Percentiles rank a stretch among this genome's conserved stretches.
Conservation (phyloP, 108 stramenopile species). For the Schizochytrium sp. region DNA sequence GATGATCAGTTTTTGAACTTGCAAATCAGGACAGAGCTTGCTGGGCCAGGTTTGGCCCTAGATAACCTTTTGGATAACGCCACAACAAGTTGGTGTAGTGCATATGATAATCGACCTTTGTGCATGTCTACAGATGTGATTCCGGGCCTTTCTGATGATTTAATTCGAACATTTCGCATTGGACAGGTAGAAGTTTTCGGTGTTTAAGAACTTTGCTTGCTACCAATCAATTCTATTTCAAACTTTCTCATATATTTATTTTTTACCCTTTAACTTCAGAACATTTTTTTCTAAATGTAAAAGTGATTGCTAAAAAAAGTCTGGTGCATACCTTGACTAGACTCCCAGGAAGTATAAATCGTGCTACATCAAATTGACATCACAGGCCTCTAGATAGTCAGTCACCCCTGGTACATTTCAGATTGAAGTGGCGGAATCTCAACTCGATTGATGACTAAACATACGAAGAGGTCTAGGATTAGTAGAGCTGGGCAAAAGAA, state of each 20-base stretch:
- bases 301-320: too few relatives aligned
- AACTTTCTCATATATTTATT: neutral
- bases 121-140: slow-evolving; percentile 10
- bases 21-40: neutral
- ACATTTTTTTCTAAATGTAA: too few relatives aligned
- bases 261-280: neutral
- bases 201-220: neutral
- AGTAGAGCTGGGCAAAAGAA: slow-evolving; percentile 1
- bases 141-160: neutral
- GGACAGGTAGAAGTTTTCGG: slow-evolving; percentile 37
- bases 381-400: too few relatives aligned
- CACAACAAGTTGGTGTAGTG: neutral
- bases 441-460: neutral
- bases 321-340: too few relatives aligned
- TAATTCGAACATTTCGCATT: neutral
- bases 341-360: too few relatives aligned
- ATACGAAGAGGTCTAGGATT: neutral
- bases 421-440: neutral
- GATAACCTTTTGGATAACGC: slow-evolving; percentile 5
- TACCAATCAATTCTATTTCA: neutral
- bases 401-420: neutral
- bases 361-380: too few relatives aligned
- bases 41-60: slow-evolving; percentile 14
- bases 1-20: slow-evolving; percentile 48
- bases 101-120: slow-evolving; percentile 32